phyloP scores from a whole-genome alignment of 768 basidiomycete genomes.

The Galerina sulciceps region DNA sequence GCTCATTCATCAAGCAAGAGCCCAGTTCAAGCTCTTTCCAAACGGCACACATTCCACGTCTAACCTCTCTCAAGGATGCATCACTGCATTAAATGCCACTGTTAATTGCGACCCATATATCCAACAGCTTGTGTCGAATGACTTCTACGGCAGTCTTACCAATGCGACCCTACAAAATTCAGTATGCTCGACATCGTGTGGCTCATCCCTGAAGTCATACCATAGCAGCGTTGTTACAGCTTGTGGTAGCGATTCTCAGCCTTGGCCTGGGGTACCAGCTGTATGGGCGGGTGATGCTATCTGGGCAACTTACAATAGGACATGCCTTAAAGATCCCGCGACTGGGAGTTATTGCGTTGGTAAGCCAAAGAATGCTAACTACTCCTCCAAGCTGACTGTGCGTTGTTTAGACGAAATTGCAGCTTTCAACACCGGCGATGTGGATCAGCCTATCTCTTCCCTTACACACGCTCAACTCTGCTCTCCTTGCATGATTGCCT shows the following conservation, averaged over 20 bases:
- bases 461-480: neutral
- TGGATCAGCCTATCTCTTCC: neutral
- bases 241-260: neutral
- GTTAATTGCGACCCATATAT: neutral
- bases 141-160: neutral
- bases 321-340: neutral
- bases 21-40: neutral
- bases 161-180: neutral
- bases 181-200: neutral
- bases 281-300: neutral
- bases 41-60: neutral
- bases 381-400: too few relatives aligned
- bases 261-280: neutral
- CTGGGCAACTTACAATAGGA: neutral
- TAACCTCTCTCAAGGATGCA: neutral
- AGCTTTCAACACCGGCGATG: neutral
- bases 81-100: neutral
- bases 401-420: neutral
- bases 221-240: neutral
- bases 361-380: neutral
- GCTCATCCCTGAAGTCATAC: neutral
- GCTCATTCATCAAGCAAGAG: neutral
- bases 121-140: neutral
- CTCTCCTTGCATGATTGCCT: neutral
- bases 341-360: neutral